Evolutionary conservation across 768 basidiomycete species (phyloP).

Genomic region (Trametes elegans): DNA sequence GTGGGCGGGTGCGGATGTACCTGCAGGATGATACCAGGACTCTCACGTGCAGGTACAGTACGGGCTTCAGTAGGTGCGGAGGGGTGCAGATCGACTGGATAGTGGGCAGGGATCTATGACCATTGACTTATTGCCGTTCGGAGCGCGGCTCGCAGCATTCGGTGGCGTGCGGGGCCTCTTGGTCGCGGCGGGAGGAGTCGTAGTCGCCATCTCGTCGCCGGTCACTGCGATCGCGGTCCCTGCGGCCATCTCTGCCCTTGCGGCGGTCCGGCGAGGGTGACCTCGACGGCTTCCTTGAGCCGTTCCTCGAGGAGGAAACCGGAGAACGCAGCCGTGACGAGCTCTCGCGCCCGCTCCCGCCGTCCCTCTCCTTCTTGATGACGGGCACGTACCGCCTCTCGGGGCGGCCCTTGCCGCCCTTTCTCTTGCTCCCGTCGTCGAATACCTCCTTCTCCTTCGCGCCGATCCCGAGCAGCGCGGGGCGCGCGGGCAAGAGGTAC

Average conservation of each 20-base stretch:
- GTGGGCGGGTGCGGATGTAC: too few species aligned
- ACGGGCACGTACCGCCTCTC: constrained; percentile 86
- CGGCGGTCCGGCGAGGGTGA: constrained; percentile 40
- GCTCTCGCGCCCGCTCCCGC: constrained; percentile 24
- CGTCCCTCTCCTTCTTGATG: constrained; percentile 56
- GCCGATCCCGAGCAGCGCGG: constrained; percentile 88
- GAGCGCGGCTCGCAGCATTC: too few species aligned
- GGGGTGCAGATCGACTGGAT: too few species aligned
- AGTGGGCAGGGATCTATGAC: too few species aligned
- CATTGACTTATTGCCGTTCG: too few species aligned
- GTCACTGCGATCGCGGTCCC: constrained; percentile 17
- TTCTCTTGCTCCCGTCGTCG: constrained; percentile 63
- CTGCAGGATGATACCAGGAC: too few species aligned
- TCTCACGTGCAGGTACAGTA: too few species aligned
- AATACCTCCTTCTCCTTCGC: constrained; percentile 82
- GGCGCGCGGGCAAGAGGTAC: constrained; percentile 79
- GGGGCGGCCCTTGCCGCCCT: constrained; percentile 42
- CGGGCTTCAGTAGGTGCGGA: too few species aligned
- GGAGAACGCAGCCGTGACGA: constrained; percentile 38
- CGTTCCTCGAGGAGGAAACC: constrained; percentile 34
- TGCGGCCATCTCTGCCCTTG: constrained; percentile 17
- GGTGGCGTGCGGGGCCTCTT: too few species aligned
- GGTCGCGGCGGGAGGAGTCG: constrained; percentile 15
- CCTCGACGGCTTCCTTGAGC: constrained; percentile 50
- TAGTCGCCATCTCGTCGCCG: constrained; percentile 5